Base-by-base conservation (phyloP, 2,329 filamentous ascomycete genomes). In the Amauroascus verrucosus region DNA sequence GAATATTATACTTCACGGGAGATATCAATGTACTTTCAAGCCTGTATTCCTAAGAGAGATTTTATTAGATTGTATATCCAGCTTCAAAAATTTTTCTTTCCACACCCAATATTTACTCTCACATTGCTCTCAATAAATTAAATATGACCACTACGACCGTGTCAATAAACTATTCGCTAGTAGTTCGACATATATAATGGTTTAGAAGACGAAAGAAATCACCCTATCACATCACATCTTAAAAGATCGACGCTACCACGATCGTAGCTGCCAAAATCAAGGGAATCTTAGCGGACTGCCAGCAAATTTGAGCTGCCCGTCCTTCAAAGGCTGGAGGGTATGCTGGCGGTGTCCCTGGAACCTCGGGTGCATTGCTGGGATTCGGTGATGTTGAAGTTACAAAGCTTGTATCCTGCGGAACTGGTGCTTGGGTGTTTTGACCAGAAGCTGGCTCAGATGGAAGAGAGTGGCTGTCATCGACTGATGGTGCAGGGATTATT, bases 41-140 rank as follows among this genome's bases (percentile, higher is more conserved):
- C 14, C 28, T 48, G 45, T 48, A 48, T 48, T 48, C 18, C 20
- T 48, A 48, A 6, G 9, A 48, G 7, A 48, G 26, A 11, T n/a
- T 35, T 48, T 35, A 37, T 37, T 35, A 48, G 30, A 48, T 24
- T 48, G 41, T 45, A 41, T 24, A 41, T 24, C 38, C 22, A n/a
- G 14, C 13, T 22, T 41, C 3, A 24, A 41, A 2, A 13, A 6
- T 41, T 35, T 35, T n/a, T 13, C 9, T 30, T 30, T 30, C 26
- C 26, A 38, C 9, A 2, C 6, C n/a, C 4, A 38, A 5, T 5
- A 6, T 16, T 5, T 38, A 6, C n/a, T 16, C 18, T 16, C 4
- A 9, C 9, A n/a, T 38, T 9, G n/a, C 8, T 14, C n/a, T 18
- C 6, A 16, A 38, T 5, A 16, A 38, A 38, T 38, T 38, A 38